phyloP scores from a whole-genome alignment of 345 rosid species.

The Luvunga scandens region DNA sequence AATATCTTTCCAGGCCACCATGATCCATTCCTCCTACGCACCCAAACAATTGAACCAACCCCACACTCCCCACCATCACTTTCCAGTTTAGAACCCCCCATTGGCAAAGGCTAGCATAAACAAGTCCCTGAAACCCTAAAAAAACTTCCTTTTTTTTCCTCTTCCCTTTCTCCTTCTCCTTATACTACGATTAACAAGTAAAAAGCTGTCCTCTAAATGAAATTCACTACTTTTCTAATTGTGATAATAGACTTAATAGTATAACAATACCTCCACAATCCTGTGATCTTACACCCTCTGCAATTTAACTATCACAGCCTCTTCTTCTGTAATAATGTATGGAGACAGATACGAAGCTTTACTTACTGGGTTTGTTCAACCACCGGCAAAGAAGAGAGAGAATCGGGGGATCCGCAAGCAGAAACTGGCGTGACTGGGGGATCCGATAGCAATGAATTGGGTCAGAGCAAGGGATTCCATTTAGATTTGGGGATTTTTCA shows the following conservation, averaged over 20 bases:
- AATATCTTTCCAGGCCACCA: conserved; percentile 99
- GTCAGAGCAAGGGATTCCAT: conserved; percentile 53
- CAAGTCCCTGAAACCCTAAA: not conserved
- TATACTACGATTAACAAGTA: not conserved
- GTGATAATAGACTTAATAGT: no score
- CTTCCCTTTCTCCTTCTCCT: not conserved
- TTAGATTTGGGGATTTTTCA: conserved; percentile 51
- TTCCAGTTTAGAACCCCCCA: conserved; percentile 59
- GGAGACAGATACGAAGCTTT: not conserved
- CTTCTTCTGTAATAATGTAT: not conserved
- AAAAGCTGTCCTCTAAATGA: not conserved
- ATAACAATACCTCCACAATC: not conserved
- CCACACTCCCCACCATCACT: conserved; percentile 47
- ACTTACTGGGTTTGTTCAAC: conserved; percentile 24
- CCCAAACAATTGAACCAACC: conserved; percentile 93
- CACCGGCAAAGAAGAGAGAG: conserved; percentile 37
- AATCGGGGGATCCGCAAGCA: conserved; percentile 41
- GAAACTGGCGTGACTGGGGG: conserved; percentile 23
- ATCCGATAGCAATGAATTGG: conserved; percentile 33
- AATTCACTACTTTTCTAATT: not conserved
- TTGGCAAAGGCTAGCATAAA: not conserved
- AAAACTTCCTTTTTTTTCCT: no score
- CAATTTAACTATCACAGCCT: not conserved
- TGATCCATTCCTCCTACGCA: conserved; percentile 94
- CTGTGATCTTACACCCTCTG: not conserved